Base-by-base conservation (phyloP, 2,329 filamentous ascomycete genomes). In the Talaromyces sp. region DNA sequence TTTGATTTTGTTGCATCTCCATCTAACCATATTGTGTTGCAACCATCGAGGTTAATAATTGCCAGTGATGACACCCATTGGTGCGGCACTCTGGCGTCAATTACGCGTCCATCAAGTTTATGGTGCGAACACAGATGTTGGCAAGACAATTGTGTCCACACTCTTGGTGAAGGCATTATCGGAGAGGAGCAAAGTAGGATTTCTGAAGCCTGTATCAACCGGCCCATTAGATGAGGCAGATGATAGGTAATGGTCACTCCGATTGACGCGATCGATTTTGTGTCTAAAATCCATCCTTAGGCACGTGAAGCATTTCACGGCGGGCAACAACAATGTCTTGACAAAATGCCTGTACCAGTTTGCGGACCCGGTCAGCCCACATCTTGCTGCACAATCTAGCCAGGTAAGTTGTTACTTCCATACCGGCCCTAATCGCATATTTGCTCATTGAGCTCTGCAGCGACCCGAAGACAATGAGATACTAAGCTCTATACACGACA, bases 171-270 rank as follows among this genome's bases (percentile, higher is more conserved):
- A 85, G 67, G 84, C 88, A 9, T 83, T 88, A 3, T 79, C 78
- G 43, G 35, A 60, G 2, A 60, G 19, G 43, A 54, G 43, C 10
- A 50, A 52, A 27, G 83, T 88, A 1, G 82, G 84, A 11, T 96
- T 91, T 74, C 74, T 96, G 63, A 96, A 96, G 75, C 92, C 92
- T 0, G 88, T 96, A 1, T 94, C 91, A 1, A 95, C 92, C 0
- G 92, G 92, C 0, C 83, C 89, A 8, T 73, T 79, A 10, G 78
- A 85, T 31, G 90, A 93, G 63, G 88, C 89, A 16, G 92, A 95
- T 77, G 86, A 90, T 73, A 76, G 81, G 89, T 91, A 62, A 33
- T 48, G 10, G 3, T 11, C 61, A 90, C 88, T 35, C 90, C 94
- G 33, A 77, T 37, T 84, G 76, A 62, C 89, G 87, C 73, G 83